These are phyloP conservation scores for Geranium rotundifolium DNA, from an alignment of 345 rosid species.

Conservation along the genomic window DNA sequence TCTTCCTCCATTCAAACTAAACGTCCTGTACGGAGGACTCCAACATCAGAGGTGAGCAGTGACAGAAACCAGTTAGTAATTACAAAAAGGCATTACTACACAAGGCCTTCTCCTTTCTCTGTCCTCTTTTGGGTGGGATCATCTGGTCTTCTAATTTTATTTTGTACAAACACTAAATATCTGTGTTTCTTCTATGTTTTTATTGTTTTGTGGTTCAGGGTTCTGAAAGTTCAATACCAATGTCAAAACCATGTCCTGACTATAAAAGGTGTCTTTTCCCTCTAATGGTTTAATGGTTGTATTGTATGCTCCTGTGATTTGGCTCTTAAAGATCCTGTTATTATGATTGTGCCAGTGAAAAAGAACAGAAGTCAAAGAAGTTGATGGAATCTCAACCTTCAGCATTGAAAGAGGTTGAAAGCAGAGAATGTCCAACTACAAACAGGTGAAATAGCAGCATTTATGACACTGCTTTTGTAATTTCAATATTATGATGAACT, in stretches of 20 bases:
- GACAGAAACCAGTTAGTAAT: background rate
- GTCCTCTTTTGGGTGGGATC: too few relatives aligned
- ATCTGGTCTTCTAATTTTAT: background rate
- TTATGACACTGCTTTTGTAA: background rate
- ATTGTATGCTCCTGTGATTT: conserved; percentile 1
- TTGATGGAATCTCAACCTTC: conserved; percentile 25
- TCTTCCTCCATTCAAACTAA: conserved; percentile 19
- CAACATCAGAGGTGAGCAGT: conserved; percentile 23
- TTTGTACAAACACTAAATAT: background rate
- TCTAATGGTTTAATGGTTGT: conserved; percentile 5
- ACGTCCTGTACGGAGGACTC: conserved; percentile 13
- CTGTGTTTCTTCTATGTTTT: conserved; percentile 2
- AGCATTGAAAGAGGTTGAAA: conserved; percentile 27
- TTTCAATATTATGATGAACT: background rate
- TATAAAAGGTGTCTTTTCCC: conserved; percentile 36
- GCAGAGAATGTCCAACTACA: conserved; percentile 23
- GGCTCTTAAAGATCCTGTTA: conserved; percentile 5
- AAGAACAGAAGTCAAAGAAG: conserved; percentile 33
- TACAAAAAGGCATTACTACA: background rate
- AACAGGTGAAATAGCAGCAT: conserved; percentile 32
- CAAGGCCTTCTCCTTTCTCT: too few relatives aligned
- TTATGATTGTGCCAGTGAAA: conserved; percentile 30
- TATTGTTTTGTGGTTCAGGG: conserved; percentile 22
- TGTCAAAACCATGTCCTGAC: conserved; percentile 23
- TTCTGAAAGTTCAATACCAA: conserved; percentile 21